Evolutionary conservation across 495 filamentous ascomycete species (phyloP).

Genomic region (Aspergillus indologenus): DNA sequence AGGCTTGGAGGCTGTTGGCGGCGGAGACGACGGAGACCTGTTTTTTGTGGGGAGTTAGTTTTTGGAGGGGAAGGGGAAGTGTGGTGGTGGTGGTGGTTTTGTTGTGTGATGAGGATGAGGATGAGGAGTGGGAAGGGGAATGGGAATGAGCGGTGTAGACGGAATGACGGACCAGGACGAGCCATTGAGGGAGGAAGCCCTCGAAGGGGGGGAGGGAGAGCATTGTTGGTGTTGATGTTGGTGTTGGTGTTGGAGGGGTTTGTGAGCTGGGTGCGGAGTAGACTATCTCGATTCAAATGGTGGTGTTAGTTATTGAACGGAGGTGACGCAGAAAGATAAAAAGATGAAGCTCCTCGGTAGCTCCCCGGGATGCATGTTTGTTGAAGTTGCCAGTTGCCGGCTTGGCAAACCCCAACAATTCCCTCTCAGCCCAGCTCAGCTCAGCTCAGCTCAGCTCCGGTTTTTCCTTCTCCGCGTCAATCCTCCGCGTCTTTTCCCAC

Average conservation of each 20-base stretch:
- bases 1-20: slow-evolving; percentile 79
- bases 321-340: no score
- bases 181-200: slow-evolving; percentile 65
- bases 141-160: not conserved
- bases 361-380: no score
- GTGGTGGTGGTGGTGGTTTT: slow-evolving; percentile 13
- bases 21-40: slow-evolving; percentile 75
- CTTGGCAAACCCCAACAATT: slow-evolving; percentile 3
- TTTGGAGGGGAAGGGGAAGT: not conserved
- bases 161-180: slow-evolving; percentile 49
- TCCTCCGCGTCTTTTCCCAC: slow-evolving; percentile 15
- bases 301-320: no score
- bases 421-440: not conserved
- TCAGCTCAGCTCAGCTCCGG: slow-evolving; percentile 1
- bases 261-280: no score
- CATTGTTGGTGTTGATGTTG: slow-evolving; percentile 22
- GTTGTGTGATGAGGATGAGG: not conserved
- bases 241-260: no score
- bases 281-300: no score
- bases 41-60: not conserved
- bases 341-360: no score
- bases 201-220: slow-evolving; percentile 51
- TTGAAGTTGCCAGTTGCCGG: not conserved
- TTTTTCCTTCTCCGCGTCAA: slow-evolving; percentile 4
- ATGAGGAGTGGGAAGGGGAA: not conserved